These are phyloP conservation scores for Citrus inodora DNA, from an alignment of 345 rosid genomes.

Conservation along the genomic window DNA sequence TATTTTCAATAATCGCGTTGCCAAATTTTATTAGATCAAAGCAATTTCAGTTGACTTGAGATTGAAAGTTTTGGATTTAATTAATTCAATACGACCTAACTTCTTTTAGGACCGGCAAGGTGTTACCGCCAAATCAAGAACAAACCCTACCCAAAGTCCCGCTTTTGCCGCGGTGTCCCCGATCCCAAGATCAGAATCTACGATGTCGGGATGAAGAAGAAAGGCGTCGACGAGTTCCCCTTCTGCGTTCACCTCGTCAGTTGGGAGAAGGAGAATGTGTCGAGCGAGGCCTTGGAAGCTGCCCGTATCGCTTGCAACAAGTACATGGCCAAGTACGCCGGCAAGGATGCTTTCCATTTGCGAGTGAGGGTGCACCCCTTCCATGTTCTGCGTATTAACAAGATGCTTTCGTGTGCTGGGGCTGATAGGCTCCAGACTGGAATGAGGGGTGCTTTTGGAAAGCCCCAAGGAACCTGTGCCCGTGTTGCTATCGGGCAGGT, in stretches of 20 bases:
- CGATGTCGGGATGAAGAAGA: slow-evolving; percentile 64
- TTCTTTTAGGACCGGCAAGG: slow-evolving; percentile 25
- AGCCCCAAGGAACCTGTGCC: slow-evolving; percentile 55
- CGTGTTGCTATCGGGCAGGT: slow-evolving; percentile 53
- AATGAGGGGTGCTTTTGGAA: slow-evolving; percentile 60
- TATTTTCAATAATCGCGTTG: no score
- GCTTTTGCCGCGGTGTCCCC: slow-evolving; percentile 60
- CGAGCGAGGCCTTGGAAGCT: slow-evolving; percentile 57
- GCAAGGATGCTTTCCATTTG: slow-evolving; percentile 62
- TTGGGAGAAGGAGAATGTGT: slow-evolving; percentile 60
- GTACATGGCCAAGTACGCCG: slow-evolving; percentile 51
- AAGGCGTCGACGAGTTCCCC: slow-evolving; percentile 57
- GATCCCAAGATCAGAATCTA: slow-evolving; percentile 56
- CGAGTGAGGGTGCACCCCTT: slow-evolving; percentile 59
- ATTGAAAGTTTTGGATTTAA: not conserved
- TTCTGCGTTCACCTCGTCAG: slow-evolving; percentile 57
- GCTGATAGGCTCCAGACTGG: slow-evolving; percentile 66
- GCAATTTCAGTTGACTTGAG: not conserved
- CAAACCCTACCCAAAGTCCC: slow-evolving; percentile 53
- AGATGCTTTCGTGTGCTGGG: slow-evolving; percentile 67
- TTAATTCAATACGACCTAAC: not conserved
- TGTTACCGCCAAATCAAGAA: slow-evolving; percentile 53
- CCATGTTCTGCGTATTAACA: slow-evolving; percentile 56
- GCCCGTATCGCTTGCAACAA: slow-evolving; percentile 61
- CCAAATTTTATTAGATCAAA: not conserved